phyloP scores from a whole-genome alignment of 352 stramenopile species.

The Globisporangium echinulatum region DNA sequence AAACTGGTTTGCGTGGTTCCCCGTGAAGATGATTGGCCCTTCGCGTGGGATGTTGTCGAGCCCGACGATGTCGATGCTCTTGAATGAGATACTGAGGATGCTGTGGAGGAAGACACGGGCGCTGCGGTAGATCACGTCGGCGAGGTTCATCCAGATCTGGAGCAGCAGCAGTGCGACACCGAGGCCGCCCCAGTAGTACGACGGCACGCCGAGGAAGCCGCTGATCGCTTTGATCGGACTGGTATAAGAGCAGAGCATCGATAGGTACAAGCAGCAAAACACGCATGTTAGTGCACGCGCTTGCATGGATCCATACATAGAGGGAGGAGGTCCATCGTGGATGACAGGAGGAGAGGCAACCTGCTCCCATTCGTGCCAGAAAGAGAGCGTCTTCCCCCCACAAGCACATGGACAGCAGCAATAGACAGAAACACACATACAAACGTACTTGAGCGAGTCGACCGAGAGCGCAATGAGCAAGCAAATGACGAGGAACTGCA shows the following conservation, averaged over 20 bases:
- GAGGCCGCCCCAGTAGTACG: conserved; percentile 63
- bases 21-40: conserved; percentile 96
- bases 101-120: conserved; percentile 94
- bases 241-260: neutral
- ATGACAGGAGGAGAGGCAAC: too few relatives aligned
- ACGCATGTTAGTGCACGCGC: too few relatives aligned
- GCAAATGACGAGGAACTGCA: conserved; percentile 70
- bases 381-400: too few relatives aligned
- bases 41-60: conserved; percentile 94
- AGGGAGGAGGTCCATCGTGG: neutral
- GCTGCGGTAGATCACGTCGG: conserved; percentile 75
- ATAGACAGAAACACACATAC: neutral
- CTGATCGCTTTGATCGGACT: conserved; percentile 81
- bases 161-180: conserved; percentile 58
- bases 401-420: too few relatives aligned
- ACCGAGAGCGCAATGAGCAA: conserved; percentile 76
- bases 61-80: conserved; percentile 95
- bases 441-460: conserved; percentile 81
- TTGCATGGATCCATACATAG: neutral
- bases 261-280: too few relatives aligned
- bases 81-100: conserved; percentile 98
- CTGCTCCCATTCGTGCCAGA: too few relatives aligned
- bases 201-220: conserved; percentile 59
- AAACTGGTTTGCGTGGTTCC: conserved; percentile 99
- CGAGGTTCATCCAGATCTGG: conserved; percentile 68